Percentiles rank a stretch among this genome's conserved stretches.
phyloP scores from a whole-genome alignment of 257 asterid genomes.

The Phtheirospermum japonicum region DNA sequence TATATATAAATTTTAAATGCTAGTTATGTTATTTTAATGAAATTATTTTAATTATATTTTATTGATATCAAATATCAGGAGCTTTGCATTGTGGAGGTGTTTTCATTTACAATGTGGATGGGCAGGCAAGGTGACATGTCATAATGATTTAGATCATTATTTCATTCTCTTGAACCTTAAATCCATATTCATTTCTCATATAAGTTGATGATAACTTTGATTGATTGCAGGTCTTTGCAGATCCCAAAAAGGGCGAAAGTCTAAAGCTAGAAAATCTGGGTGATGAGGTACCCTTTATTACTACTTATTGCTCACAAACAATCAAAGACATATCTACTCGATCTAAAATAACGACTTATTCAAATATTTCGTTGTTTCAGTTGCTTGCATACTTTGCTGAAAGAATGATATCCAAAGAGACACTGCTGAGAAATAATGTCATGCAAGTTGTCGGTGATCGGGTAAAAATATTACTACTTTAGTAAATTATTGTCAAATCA shows the following conservation, averaged over 20 bases:
- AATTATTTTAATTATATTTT: neutral
- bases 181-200: constrained; percentile 19
- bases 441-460: constrained; percentile 63
- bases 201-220: constrained; percentile 31
- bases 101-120: constrained; percentile 53
- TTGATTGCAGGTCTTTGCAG: constrained; percentile 46
- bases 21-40: neutral
- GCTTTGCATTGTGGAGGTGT: constrained; percentile 66
- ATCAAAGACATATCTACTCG: constrained; percentile 1
- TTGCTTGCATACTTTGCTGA: constrained; percentile 61
- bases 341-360: constrained; percentile 5
- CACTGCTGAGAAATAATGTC: constrained; percentile 59
- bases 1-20: neutral
- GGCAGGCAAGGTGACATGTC: constrained; percentile 62
- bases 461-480: constrained; percentile 32
- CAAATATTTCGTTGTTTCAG: constrained; percentile 35
- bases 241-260: constrained; percentile 33
- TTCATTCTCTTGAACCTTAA: constrained; percentile 22
- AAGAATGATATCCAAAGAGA: constrained; percentile 68
- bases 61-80: constrained; percentile 36
- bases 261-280: constrained; percentile 41
- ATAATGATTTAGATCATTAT: constrained; percentile 26
- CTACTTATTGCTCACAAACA: neutral
- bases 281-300: constrained; percentile 41
- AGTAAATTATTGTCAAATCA: neutral